Evolutionary conservation across 345 rosid species (phyloP).

Genomic region (Eucalyptus guilfoylei): DNA sequence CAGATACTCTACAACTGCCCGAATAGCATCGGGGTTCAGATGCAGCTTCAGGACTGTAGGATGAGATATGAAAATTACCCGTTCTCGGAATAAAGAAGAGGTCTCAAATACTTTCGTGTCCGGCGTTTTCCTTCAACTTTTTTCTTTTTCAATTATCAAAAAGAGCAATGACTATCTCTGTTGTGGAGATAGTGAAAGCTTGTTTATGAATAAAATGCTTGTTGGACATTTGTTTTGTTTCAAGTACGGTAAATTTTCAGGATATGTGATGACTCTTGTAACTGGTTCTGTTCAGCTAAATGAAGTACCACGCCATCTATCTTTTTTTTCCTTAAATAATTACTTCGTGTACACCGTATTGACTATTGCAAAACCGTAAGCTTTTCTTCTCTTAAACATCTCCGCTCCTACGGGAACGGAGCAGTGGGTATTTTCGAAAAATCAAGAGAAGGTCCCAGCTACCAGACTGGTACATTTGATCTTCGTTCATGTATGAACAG

Average conservation of each 20-base stretch:
- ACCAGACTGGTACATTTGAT: background rate
- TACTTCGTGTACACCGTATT: background rate
- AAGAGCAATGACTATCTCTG: background rate
- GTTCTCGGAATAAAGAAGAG: background rate
- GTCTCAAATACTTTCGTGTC: background rate
- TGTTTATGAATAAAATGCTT: background rate
- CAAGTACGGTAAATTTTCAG: background rate
- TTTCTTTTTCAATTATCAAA: rapidly evolving
- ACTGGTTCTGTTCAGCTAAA: background rate
- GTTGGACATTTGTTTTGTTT: background rate
- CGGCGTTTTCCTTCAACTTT: background rate
- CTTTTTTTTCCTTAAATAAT: background rate
- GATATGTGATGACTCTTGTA: background rate
- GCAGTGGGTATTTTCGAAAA: background rate
- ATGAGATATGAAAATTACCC: background rate
- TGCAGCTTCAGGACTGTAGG: background rate
- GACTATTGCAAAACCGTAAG: background rate
- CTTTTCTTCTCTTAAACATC: background rate
- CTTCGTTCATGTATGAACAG: background rate
- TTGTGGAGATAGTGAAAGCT: background rate
- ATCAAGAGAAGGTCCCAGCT: background rate
- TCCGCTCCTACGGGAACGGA: background rate
- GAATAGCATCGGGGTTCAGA: background rate
- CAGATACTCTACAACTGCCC: background rate
- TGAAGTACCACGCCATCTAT: no score